Percentiles rank a stretch among this genome's conserved stretches.
These are phyloP conservation scores for Apiotrichum gracile DNA, from an alignment of 1,284 basidiomycete species.

Conservation along the genomic window DNA sequence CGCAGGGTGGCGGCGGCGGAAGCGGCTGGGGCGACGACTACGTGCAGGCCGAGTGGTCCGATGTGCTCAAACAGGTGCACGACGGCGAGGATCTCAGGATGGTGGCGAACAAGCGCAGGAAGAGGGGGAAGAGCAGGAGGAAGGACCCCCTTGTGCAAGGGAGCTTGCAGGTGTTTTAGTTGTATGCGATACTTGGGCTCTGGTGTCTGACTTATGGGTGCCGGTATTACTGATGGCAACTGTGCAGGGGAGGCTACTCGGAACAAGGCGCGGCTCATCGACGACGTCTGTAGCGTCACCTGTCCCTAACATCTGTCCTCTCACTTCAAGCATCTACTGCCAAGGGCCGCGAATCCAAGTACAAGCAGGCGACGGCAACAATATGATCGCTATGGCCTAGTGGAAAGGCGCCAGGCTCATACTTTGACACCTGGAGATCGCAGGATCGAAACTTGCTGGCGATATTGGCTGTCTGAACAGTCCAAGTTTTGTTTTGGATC, in stretches of 20 bases:
- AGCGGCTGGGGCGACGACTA: conserved; percentile 44
- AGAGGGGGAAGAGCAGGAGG: conserved; percentile 32
- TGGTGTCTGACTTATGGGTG: too few species aligned
- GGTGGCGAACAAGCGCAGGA: conserved; percentile 13
- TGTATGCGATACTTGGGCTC: background rate
- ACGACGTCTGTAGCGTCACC: background rate
- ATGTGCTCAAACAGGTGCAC: conserved; percentile 1
- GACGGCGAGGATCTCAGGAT: background rate
- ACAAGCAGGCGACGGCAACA: too few species aligned
- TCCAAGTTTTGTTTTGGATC: too few species aligned
- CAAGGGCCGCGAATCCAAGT: too few species aligned
- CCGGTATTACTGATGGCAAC: too few species aligned
- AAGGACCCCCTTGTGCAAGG: conserved; percentile 42
- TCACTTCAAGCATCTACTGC: too few species aligned
- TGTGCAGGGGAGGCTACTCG: too few species aligned
- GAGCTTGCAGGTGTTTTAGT: conserved; percentile 18
- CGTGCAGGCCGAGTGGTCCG: conserved; percentile 32
- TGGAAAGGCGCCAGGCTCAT: too few species aligned
- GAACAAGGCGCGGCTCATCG: too few species aligned
- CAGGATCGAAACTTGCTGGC: too few species aligned
- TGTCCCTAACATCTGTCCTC: background rate
- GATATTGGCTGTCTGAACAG: too few species aligned
- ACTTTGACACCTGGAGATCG: too few species aligned
- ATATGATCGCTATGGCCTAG: background rate
- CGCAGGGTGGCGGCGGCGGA: conserved; percentile 32